Conservation (phyloP, 2,329 filamentous ascomycete species). For the Raffaelea ambrosiae region DNA sequence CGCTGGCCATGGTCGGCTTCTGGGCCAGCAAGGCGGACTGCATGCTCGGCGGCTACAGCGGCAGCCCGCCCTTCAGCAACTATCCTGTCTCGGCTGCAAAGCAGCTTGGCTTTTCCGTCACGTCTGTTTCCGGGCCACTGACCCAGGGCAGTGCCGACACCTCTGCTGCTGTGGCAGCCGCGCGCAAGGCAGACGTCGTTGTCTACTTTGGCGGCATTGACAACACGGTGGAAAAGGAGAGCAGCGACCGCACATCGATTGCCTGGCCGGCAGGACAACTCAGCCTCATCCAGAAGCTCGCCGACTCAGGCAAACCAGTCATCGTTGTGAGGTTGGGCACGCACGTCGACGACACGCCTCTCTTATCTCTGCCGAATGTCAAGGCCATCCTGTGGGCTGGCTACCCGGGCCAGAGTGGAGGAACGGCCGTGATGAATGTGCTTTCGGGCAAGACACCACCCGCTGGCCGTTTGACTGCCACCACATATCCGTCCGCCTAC, state of each 20-base stretch:
- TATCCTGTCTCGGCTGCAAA: slow-evolving; percentile 44
- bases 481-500: slow-evolving; percentile 47
- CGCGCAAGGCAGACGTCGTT: slow-evolving; percentile 38
- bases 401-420: slow-evolving; percentile 52
- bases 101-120: slow-evolving; percentile 28
- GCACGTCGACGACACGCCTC: slow-evolving; percentile 40
- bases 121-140: too few relatives aligned
- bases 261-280: slow-evolving; percentile 45
- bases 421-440: slow-evolving; percentile 44
- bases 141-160: slow-evolving; percentile 19
- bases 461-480: slow-evolving; percentile 46
- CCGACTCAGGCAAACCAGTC: slow-evolving; percentile 31
- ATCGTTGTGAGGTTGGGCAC: slow-evolving; percentile 40
- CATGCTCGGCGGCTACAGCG: slow-evolving; percentile 52
- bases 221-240: slow-evolving; percentile 40
- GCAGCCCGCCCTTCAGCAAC: slow-evolving; percentile 45
- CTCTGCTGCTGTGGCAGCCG: slow-evolving; percentile 27
- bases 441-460: slow-evolving; percentile 41
- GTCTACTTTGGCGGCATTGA: slow-evolving; percentile 49
- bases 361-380: slow-evolving; percentile 38
- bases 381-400: slow-evolving; percentile 47
- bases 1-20: not conserved
- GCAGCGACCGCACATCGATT: slow-evolving; percentile 39
- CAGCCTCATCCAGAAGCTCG: slow-evolving; percentile 37
- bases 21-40: slow-evolving; percentile 21